Evolutionary conservation across 257 asterid genomes (phyloP).

Genomic region (Solanum lignicaule): DNA sequence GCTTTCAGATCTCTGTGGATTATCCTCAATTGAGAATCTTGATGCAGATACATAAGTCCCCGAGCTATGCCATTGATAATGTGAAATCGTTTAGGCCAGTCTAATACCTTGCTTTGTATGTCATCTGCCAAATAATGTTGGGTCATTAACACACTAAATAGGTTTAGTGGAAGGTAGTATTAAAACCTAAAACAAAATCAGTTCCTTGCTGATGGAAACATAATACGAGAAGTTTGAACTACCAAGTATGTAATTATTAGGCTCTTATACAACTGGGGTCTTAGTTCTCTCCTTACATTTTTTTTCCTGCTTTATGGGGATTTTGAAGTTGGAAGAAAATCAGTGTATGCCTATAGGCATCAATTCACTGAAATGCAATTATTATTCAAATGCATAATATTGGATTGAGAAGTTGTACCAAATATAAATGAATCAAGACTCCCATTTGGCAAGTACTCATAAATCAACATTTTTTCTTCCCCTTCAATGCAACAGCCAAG

Average conservation of each 20-base stretch:
- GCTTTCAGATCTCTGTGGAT: slow-evolving; percentile 42
- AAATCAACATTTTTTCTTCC: slow-evolving; percentile 39
- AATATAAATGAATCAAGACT: slow-evolving; percentile 43
- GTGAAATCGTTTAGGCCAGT: slow-evolving; percentile 37
- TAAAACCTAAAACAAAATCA: background rate
- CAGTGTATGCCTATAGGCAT: background rate
- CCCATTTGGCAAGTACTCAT: slow-evolving; percentile 43
- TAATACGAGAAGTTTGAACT: background rate
- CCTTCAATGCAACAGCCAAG: slow-evolving; percentile 39
- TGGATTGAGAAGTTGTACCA: slow-evolving; percentile 10
- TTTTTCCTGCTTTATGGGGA: background rate
- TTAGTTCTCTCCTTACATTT: background rate
- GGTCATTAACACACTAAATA: background rate
- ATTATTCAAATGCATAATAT: background rate
- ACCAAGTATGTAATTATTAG: background rate
- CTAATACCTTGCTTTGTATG: slow-evolving; percentile 2
- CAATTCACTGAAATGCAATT: background rate
- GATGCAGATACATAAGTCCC: slow-evolving; percentile 46
- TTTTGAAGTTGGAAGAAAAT: background rate
- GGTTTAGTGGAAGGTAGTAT: background rate
- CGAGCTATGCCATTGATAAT: slow-evolving; percentile 31
- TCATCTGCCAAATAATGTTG: slow-evolving; percentile 13
- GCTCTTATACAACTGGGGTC: background rate
- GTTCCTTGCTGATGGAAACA: background rate
- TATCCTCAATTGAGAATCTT: slow-evolving; percentile 34